Evolutionary conservation across 2,329 filamentous ascomycete species (phyloP), one percentile per base, ranked within the genome.

Genomic region (Purpureocillium lavendulum): DNA sequence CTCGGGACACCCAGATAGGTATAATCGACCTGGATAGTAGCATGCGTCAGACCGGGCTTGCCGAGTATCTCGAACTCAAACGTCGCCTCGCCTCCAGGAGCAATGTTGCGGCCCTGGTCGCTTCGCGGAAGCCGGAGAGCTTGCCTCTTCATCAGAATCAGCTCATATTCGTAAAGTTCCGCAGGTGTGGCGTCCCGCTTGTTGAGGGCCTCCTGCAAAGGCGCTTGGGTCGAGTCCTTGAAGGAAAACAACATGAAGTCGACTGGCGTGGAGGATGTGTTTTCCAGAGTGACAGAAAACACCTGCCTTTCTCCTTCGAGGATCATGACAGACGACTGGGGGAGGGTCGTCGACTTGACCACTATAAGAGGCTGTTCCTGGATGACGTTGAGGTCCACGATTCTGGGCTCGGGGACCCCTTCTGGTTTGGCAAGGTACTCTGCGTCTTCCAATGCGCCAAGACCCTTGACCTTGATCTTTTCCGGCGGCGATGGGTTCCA

Each of bases 181-280:
- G 82, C 77, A 0, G 84, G 76, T 9, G 83, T 77, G 2, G 89
- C 76, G 50, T 94, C 85, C 53, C 86, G 84, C 52, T 81, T 87
- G 39, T 69, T 73, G 34, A 94, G 68, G 1, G 86, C 85, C 29
- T 79, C 70, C 51, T 90, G 85, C 13, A 95, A 68, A 8, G 85
- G 80, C 7, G 73, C 75, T 45, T 87, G 87, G 0, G 87, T 89
- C 1, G 88, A 94, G 62, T 96, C 88, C 49, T 88, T 82, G 57
- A 94, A 94, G 0, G 87, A 89, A 43, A 96, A 87, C 18, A 92
- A 71, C 29, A 96, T 66, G 40, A 97, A 82, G 54, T 95, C 87
- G 1, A 87, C 86, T 2, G 86, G 70, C 2, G 83, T 88, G 1
- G 70, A 66, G 1, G 87, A 92, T 8, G 78, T 68, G 48, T 98